phyloP scores from a whole-genome alignment of 1,284 basidiomycete genomes.

The Fistulinella staudtii region DNA sequence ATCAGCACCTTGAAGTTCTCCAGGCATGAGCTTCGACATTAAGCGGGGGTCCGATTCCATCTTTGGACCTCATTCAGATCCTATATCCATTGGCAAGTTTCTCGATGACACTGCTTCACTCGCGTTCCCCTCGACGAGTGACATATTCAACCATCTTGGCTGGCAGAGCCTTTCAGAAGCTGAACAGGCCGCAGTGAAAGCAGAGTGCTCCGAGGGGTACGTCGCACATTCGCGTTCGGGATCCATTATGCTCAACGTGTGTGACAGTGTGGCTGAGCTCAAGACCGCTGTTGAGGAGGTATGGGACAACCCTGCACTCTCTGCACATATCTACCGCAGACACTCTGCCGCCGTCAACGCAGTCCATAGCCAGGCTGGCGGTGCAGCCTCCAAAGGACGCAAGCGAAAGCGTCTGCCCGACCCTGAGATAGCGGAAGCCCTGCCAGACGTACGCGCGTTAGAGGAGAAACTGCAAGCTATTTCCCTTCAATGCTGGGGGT shows the following conservation, averaged over 20 bases:
- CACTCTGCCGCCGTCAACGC: slow-evolving; percentile 49
- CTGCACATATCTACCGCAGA: slow-evolving; percentile 50
- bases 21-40: slow-evolving; percentile 23
- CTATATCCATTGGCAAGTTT: slow-evolving; percentile 44
- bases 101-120: slow-evolving; percentile 28
- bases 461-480: slow-evolving; percentile 47
- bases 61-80: slow-evolving; percentile 56
- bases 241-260: not conserved
- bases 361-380: slow-evolving; percentile 42
- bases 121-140: slow-evolving; percentile 6
- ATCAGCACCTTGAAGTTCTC: not conserved
- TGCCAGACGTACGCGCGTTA: slow-evolving; percentile 43
- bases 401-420: slow-evolving; percentile 42
- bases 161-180: slow-evolving; percentile 30
- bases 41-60: slow-evolving; percentile 27
- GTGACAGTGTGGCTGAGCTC: slow-evolving; percentile 53
- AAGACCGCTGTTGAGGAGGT: slow-evolving; percentile 42
- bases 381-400: slow-evolving; percentile 36
- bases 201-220: slow-evolving; percentile 41
- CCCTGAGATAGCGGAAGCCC: slow-evolving; percentile 31
- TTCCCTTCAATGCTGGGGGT: slow-evolving; percentile 60
- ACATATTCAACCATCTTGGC: slow-evolving; percentile 14
- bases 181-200: slow-evolving; percentile 28
- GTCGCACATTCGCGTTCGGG: slow-evolving; percentile 3
- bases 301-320: slow-evolving; percentile 54